Conservation (phyloP, 2,329 filamentous ascomycete species). For the Eutypa lata region DNA sequence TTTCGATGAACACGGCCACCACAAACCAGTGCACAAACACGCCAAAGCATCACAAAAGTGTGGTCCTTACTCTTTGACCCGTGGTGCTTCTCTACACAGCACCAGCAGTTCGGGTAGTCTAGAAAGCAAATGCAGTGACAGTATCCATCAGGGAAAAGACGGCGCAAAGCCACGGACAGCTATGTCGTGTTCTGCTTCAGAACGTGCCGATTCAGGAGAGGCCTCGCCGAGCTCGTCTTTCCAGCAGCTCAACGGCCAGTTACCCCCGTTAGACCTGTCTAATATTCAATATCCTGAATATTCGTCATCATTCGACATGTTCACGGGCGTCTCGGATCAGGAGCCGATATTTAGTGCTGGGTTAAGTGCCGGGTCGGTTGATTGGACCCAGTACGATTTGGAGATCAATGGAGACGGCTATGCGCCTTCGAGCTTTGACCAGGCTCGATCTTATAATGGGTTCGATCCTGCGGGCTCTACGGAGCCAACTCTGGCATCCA, state of each 20-base stretch:
- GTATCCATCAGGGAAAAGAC: constrained; percentile 36
- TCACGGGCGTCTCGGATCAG: constrained; percentile 46
- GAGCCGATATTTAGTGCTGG: constrained; percentile 64
- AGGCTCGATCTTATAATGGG: constrained; percentile 38
- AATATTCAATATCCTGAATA: constrained; percentile 49
- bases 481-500: constrained; percentile 56
- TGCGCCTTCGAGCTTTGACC: constrained; percentile 30
- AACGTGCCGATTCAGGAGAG: constrained; percentile 57
- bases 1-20: constrained; percentile 63
- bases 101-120: constrained; percentile 39
- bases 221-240: constrained; percentile 54
- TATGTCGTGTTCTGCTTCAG: constrained; percentile 34
- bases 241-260: constrained; percentile 48
- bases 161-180: constrained; percentile 32
- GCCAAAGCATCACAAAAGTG: constrained; percentile 59
- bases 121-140: constrained; percentile 44
- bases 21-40: constrained; percentile 60
- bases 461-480: constrained; percentile 43
- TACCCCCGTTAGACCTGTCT: constrained; percentile 60
- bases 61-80: constrained; percentile 58
- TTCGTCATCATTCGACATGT: constrained; percentile 50
- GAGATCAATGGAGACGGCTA: constrained; percentile 35
- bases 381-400: constrained; percentile 52
- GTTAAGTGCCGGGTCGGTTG: constrained; percentile 52
- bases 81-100: constrained; percentile 57